Percentiles rank a stretch among this genome's conserved stretches.
phyloP scores from a whole-genome alignment of 495 filamentous ascomycete genomes.

The Talaromyces proteolyticus region DNA sequence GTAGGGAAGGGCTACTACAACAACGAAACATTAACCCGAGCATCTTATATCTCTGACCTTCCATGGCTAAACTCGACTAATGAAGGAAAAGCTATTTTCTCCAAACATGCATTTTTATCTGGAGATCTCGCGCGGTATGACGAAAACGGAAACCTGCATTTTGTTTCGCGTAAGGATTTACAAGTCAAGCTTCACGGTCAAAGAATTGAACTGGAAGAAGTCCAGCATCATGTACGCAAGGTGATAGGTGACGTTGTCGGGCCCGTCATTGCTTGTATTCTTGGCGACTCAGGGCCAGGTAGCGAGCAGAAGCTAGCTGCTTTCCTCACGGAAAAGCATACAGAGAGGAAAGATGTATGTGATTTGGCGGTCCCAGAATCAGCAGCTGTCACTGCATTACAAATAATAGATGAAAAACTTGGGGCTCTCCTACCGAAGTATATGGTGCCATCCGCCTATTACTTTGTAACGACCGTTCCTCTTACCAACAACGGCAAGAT shows the following conservation, averaged over 20 bases:
- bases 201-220: constrained; percentile 38
- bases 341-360: neutral
- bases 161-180: constrained; percentile 34
- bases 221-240: constrained; percentile 19
- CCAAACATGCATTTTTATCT: constrained; percentile 26
- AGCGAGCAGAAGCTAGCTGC: neutral
- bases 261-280: neutral
- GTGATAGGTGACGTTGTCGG: neutral
- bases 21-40: constrained; percentile 15
- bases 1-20: constrained; percentile 15
- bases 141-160: constrained; percentile 27
- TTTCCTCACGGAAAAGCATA: neutral
- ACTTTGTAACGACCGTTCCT: constrained; percentile 43
- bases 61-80: constrained; percentile 16
- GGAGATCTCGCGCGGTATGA: constrained; percentile 30
- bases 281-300: neutral
- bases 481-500: constrained; percentile 45
- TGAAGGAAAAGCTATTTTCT: constrained; percentile 31
- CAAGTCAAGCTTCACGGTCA: constrained; percentile 42
- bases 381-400: neutral
- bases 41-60: constrained; percentile 27
- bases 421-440: constrained; percentile 24
- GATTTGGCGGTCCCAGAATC: neutral
- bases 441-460: constrained; percentile 49
- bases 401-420: constrained; percentile 6